phyloP scores from a whole-genome alignment of 768 basidiomycete species.

The Leccinum broughii region DNA sequence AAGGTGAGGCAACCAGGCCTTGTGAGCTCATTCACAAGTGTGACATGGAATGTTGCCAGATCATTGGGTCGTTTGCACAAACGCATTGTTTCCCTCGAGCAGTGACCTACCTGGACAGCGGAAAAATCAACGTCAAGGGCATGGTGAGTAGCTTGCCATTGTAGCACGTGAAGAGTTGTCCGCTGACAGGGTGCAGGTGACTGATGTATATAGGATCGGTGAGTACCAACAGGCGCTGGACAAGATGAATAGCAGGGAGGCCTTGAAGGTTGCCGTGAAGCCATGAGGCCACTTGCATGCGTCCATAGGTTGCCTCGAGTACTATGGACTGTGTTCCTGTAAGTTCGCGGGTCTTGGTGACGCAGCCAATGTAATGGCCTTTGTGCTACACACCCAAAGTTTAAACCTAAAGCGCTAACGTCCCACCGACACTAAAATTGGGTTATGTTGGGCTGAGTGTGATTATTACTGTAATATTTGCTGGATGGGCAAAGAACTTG shows the following conservation, averaged over 20 bases:
- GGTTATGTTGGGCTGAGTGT: too few relatives aligned
- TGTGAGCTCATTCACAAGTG: not conserved
- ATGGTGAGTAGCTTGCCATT: conserved; percentile 45
- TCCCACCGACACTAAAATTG: too few relatives aligned
- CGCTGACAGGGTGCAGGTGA: conserved; percentile 19
- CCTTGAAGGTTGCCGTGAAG: conserved; percentile 56
- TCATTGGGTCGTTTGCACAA: conserved; percentile 86
- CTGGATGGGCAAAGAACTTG: too few relatives aligned
- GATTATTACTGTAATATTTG: too few relatives aligned
- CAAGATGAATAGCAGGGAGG: conserved; percentile 62
- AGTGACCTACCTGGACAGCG: conserved; percentile 79
- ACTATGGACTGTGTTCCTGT: not conserved
- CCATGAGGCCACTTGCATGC: conserved; percentile 34
- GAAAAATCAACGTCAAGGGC: conserved; percentile 75
- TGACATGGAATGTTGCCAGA: conserved; percentile 41
- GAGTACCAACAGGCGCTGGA: conserved; percentile 69
- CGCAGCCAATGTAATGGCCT: not conserved
- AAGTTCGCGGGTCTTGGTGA: not conserved
- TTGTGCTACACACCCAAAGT: too few relatives aligned
- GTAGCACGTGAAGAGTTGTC: not conserved
- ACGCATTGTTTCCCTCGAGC: conserved; percentile 86
- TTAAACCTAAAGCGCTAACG: too few relatives aligned
- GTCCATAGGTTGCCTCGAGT: not conserved
- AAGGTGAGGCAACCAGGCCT: conserved; percentile 33
- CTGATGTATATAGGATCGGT: conserved; percentile 61